phyloP scores from a whole-genome alignment of 257 asterid genomes.

The Capsicum pubescens region DNA sequence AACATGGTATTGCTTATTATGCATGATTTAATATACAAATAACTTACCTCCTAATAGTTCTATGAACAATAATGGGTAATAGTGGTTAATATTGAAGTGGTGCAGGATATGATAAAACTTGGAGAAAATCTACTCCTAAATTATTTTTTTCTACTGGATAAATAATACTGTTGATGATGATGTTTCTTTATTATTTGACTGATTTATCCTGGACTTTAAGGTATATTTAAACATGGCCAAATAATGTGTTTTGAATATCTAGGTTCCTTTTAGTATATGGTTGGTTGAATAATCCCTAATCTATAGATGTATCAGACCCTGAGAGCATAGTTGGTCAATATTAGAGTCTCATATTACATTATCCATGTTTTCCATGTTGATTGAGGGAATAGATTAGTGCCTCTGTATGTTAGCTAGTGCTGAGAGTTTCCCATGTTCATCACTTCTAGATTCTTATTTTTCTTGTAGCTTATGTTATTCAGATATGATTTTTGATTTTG shows the following conservation, averaged over 20 bases:
- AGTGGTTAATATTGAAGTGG: background rate
- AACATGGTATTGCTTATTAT: too few species aligned
- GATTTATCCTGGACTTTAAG: background rate
- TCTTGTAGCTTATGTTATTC: too few species aligned
- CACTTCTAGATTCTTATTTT: too few species aligned
- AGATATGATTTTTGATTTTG: too few species aligned
- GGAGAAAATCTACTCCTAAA: background rate
- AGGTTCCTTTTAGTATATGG: background rate
- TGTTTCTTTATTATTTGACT: background rate
- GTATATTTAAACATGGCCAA: background rate
- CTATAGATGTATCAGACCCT: background rate
- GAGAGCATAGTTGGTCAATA: background rate
- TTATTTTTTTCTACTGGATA: background rate
- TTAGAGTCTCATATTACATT: background rate
- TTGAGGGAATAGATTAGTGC: background rate
- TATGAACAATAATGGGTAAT: too few species aligned
- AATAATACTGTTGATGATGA: background rate
- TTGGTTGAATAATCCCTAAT: conserved; percentile 7
- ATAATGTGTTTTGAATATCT: background rate
- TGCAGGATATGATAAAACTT: background rate
- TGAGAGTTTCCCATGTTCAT: too few species aligned
- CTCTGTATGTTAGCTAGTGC: background rate
- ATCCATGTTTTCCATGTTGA: background rate
- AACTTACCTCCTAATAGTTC: too few species aligned
- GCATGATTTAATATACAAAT: too few species aligned